Evolutionary conservation across 495 filamentous ascomycete genomes (phyloP).

Genomic region (Aspergillus campestris): DNA sequence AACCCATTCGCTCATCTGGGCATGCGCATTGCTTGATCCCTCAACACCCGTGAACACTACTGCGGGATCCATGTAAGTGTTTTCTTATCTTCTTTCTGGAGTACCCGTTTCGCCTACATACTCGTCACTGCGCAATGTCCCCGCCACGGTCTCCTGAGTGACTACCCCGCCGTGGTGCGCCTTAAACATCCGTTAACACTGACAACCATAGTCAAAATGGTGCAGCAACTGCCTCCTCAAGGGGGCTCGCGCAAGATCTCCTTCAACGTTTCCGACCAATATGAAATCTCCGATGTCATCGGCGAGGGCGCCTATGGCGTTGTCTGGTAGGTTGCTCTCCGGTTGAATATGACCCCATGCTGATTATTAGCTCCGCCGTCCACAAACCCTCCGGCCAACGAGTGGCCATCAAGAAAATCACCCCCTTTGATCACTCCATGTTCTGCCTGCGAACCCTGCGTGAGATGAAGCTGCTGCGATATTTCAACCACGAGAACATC

Average conservation of each 20-base stretch:
- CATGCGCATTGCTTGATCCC: too few relatives aligned
- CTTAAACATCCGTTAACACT: conserved; percentile 2
- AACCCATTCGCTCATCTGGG: too few relatives aligned
- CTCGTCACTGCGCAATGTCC: too few relatives aligned
- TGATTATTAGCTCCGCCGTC: conserved; percentile 70
- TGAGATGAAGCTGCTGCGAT: conserved; percentile 98
- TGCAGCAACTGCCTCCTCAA: conserved; percentile 37
- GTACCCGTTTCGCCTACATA: too few relatives aligned
- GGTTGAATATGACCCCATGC: conserved; percentile 1
- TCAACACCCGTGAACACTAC: too few relatives aligned
- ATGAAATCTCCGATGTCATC: conserved; percentile 98
- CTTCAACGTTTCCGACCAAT: conserved; percentile 99
- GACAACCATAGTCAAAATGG: conserved; percentile 27
- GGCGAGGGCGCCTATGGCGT: conserved; percentile 98
- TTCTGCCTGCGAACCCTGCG: conserved; percentile 95
- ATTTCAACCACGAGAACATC: conserved; percentile 99
- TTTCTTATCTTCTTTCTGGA: too few relatives aligned
- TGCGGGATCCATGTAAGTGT: too few relatives aligned
- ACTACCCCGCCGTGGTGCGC: too few relatives aligned
- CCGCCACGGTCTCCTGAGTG: too few relatives aligned
- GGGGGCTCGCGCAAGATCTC: conserved; percentile 88
- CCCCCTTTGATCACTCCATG: conserved; percentile 98
- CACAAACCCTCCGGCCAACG: conserved; percentile 99
- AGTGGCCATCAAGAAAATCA: conserved; percentile 99
- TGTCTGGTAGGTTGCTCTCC: conserved; percentile 66